Percentiles rank a stretch among this genome's conserved stretches.
Evolutionary conservation across 768 basidiomycete species (phyloP).

Genomic region (Pulveroboletus sp.): DNA sequence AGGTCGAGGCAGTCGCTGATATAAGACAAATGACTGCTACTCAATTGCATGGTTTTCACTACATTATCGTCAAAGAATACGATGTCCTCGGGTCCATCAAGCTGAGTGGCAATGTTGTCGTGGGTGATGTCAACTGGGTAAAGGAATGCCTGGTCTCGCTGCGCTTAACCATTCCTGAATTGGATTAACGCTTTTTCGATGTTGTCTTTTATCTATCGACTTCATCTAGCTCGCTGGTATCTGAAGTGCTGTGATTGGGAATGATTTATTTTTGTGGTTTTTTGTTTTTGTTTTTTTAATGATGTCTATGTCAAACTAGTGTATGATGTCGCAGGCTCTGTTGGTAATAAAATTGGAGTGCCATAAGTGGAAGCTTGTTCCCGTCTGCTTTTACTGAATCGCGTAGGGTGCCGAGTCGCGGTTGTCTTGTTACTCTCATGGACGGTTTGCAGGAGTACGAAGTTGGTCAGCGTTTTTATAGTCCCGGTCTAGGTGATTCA

Average conservation of each 20-base stretch:
- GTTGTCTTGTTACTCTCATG: conserved; percentile 23
- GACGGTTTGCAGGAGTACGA: conserved; percentile 52
- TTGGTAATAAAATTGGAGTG: too few relatives aligned
- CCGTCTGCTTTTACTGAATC: not conserved
- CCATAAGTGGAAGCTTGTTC: conserved; percentile 21
- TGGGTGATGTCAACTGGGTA: conserved; percentile 64
- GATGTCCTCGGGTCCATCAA: conserved; percentile 25
- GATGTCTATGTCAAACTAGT: too few relatives aligned
- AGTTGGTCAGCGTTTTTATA: conserved; percentile 50
- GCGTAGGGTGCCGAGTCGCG: not conserved
- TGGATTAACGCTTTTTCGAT: conserved; percentile 4
- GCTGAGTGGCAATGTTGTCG: conserved; percentile 28
- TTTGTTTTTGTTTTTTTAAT: too few relatives aligned
- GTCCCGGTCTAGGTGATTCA: not conserved
- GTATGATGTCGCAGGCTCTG: too few relatives aligned
- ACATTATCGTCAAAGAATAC: conserved; percentile 56
- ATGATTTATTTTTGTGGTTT: too few relatives aligned
- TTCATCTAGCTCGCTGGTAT: too few relatives aligned
- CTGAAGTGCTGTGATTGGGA: too few relatives aligned
- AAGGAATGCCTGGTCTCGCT: conserved; percentile 74
- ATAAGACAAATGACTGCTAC: conserved; percentile 30
- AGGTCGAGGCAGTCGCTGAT: conserved; percentile 63
- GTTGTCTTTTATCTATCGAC: conserved; percentile 3
- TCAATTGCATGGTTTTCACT: conserved; percentile 44
- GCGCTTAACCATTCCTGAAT: conserved; percentile 37